Conservation (phyloP, 495 filamentous ascomycete species). For the Sordaria brevicollis region DNA sequence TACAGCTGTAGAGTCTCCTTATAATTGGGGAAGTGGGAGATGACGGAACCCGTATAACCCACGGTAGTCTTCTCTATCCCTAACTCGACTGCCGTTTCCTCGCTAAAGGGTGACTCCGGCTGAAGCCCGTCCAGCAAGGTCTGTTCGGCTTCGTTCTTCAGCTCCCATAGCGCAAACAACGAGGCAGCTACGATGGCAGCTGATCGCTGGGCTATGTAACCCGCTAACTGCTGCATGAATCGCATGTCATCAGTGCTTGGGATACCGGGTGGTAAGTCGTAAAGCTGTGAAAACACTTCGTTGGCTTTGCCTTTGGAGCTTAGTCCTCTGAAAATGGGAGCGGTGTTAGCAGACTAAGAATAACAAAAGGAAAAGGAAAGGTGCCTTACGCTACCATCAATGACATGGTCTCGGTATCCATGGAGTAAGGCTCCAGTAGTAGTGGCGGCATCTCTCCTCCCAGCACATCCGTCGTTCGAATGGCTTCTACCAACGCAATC, state of each 20-base stretch:
- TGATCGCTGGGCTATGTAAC: conserved; percentile 49
- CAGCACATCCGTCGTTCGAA: conserved; percentile 43
- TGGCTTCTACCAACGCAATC: conserved; percentile 54
- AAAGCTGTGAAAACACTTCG: neutral
- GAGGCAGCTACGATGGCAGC: conserved; percentile 53
- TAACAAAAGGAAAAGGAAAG: neutral
- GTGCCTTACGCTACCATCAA: conserved; percentile 45
- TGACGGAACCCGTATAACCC: conserved; percentile 54
- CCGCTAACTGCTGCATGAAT: conserved; percentile 41
- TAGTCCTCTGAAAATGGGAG: neutral
- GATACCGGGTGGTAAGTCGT: neutral
- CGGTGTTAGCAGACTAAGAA: neutral
- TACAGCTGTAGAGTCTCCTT: conserved; percentile 35
- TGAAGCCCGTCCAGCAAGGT: conserved; percentile 5
- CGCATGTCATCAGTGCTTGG: conserved; percentile 39
- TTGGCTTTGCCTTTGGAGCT: neutral
- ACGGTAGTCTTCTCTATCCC: conserved; percentile 30
- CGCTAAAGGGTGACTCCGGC: conserved; percentile 4
- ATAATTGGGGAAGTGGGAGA: conserved; percentile 55
- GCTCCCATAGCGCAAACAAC: conserved; percentile 50
- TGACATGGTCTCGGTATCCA: conserved; percentile 52
- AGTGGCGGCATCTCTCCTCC: conserved; percentile 44
- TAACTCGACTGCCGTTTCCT: conserved; percentile 18
- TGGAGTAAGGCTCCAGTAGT: conserved; percentile 42
- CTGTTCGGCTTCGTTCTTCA: conserved; percentile 41